Conservation (phyloP, 495 filamentous ascomycete species). For the Penicillium herquei region DNA sequence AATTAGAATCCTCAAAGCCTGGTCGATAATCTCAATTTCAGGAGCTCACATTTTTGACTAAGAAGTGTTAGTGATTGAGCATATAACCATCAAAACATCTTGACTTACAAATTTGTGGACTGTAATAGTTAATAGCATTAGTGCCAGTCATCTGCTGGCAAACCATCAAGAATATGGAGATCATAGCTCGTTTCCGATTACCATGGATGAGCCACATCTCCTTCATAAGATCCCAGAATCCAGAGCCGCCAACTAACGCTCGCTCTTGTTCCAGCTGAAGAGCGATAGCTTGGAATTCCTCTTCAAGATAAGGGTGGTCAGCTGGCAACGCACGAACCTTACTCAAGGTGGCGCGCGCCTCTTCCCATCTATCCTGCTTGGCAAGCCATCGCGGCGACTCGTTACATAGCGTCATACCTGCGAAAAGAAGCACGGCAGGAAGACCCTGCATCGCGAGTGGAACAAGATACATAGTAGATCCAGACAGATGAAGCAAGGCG, state of each 20-base stretch:
- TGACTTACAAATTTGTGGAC: slow-evolving; percentile 66
- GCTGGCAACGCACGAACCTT: slow-evolving; percentile 52
- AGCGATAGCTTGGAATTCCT: slow-evolving; percentile 64
- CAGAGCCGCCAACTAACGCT: slow-evolving; percentile 57
- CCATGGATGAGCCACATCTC: slow-evolving; percentile 70
- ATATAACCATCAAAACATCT: too few relatives aligned
- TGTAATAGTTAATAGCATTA: slow-evolving; percentile 70
- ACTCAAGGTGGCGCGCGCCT: slow-evolving; percentile 54
- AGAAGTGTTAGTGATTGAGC: background rate
- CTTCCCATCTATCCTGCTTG: slow-evolving; percentile 67
- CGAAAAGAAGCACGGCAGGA: slow-evolving; percentile 59
- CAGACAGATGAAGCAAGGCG: slow-evolving; percentile 49
- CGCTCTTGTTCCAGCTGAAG: slow-evolving; percentile 68
- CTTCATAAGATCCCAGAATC: slow-evolving; percentile 61
- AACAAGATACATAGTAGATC: slow-evolving; percentile 59
- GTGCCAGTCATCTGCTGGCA: slow-evolving; percentile 71
- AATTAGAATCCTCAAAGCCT: background rate
- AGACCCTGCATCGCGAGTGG: slow-evolving; percentile 66
- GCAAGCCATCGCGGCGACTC: slow-evolving; percentile 74
- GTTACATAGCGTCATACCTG: slow-evolving; percentile 58
- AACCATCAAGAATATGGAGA: slow-evolving; percentile 60
- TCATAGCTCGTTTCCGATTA: slow-evolving; percentile 61
- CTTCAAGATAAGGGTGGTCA: slow-evolving; percentile 62
- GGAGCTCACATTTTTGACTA: slow-evolving; percentile 26
- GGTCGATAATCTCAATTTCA: background rate